These are phyloP conservation scores for Nannochloris sp. DNA, from an alignment of 139 green algal species.

Conservation along the genomic window DNA sequence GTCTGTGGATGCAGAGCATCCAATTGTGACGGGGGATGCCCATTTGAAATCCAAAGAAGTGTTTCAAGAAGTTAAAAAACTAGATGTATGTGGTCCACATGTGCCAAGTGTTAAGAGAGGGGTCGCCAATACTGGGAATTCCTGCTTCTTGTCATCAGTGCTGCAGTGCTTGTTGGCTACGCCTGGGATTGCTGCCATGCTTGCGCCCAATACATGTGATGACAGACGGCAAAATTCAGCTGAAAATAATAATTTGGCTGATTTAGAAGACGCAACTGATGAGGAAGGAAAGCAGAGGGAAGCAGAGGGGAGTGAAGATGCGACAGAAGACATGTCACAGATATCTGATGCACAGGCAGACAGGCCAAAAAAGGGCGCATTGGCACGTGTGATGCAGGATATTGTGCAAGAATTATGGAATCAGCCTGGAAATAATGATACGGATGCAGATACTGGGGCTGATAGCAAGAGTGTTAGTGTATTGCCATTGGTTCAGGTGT, in stretches of 20 bases:
- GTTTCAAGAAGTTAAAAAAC: not conserved
- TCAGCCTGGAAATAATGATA: not conserved
- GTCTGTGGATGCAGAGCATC: constrained; percentile 1
- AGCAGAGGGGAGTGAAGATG: not conserved
- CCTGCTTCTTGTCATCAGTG: constrained; percentile 50
- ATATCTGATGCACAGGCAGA: not conserved
- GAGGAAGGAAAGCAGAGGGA: not conserved
- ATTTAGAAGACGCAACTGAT: not conserved
- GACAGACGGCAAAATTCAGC: not conserved
- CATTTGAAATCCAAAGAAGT: constrained; percentile 3
- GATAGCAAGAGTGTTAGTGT: constrained; percentile 6
- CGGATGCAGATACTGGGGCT: not conserved
- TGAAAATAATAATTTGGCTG: not conserved
- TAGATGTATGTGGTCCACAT: not conserved
- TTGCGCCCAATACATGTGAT: constrained; percentile 5
- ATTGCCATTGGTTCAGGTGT: constrained; percentile 16
- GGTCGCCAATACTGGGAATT: constrained; percentile 36
- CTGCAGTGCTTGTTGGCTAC: constrained; percentile 54
- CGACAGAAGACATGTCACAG: not conserved
- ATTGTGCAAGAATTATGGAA: not conserved
- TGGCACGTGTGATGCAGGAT: not conserved
- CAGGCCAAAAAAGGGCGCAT: not conserved
- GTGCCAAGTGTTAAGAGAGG: not conserved
- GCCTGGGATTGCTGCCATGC: constrained; percentile 33
- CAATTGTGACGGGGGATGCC: not conserved